Evolutionary conservation across 805 yeast genomes (phyloP).

Genomic region (Saccharomycopsis oosterbeekiorum): DNA sequence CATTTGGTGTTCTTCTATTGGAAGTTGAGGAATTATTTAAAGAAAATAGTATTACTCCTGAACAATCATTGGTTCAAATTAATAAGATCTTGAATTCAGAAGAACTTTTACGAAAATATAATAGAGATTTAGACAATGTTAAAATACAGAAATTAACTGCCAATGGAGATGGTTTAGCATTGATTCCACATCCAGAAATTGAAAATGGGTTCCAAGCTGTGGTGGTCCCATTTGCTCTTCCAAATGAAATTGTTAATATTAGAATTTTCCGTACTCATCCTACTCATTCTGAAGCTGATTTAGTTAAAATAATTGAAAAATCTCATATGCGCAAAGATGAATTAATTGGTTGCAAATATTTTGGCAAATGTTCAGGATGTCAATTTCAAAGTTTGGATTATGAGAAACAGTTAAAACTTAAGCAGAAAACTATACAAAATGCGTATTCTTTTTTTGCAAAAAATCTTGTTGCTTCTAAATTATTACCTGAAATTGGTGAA

Average conservation of each 20-base stretch:
- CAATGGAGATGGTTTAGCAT: slow-evolving; percentile 80
- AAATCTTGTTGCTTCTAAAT: slow-evolving; percentile 29
- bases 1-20: slow-evolving; percentile 64
- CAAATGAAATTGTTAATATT: slow-evolving; percentile 70
- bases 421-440: slow-evolving; percentile 62
- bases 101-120: slow-evolving; percentile 36
- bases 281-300: slow-evolving; percentile 62
- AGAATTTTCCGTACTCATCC: slow-evolving; percentile 74
- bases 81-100: slow-evolving; percentile 51
- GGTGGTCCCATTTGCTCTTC: slow-evolving; percentile 76
- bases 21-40: slow-evolving; percentile 57
- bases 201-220: slow-evolving; percentile 45
- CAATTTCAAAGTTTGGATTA: slow-evolving; percentile 80
- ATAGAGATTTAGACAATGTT: slow-evolving; percentile 50
- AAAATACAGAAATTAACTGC: slow-evolving; percentile 52
- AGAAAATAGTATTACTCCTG: slow-evolving; percentile 32
- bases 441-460: slow-evolving; percentile 79
- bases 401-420: slow-evolving; percentile 59
- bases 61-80: slow-evolving; percentile 56
- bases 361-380: slow-evolving; percentile 91
- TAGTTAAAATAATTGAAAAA: slow-evolving; percentile 38
- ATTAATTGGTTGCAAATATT: slow-evolving; percentile 67
- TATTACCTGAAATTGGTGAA: slow-evolving; percentile 49
- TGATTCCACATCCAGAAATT: slow-evolving; percentile 49
- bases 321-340: slow-evolving; percentile 48